Base-by-base conservation (phyloP, 2,329 filamentous ascomycete species). In the Emmonsia crescens region DNA sequence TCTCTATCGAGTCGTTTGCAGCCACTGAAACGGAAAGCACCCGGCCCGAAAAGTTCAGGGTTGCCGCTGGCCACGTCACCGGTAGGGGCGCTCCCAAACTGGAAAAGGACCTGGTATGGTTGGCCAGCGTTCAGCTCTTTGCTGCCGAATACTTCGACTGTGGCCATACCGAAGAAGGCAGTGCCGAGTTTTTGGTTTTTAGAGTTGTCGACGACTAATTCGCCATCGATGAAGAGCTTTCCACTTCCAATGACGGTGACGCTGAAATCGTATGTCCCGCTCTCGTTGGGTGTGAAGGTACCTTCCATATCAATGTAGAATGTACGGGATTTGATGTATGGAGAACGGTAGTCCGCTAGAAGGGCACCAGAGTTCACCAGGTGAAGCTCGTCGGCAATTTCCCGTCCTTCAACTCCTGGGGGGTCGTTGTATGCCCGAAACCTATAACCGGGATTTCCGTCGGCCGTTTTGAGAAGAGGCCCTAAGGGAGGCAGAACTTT, bases 281-380 rank as follows among this genome's bases (percentile, higher is more conserved):
- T 82, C 64, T 85, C 81, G 3, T 86, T 82, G 1, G 85, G 81
- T 1, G 82, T 81, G 57, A 86, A 79, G 4, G 76, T 79, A 27
- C 83, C 84, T 66, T 87, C 84, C 66, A 87, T 78, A 58, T 85
- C 82, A 36, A 82, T 82, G 62, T 84, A 87, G 79, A 81, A 87
- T 1, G 81, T 73, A 27, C 72, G 66, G 2, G 78, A 77, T 16
- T 78, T 79, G 54, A 85, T 73, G 61, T 82, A 79, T 19, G 80
- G 77, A 70, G 85, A 77, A 60, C 77, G 74, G 68, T 84, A 84
- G 69, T 82, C 81, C 70, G 82, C 79, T 12, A 83, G 71, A 62
- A 79, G 77, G 52, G 80, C 74, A 57, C 72, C 71, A 0, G 78
- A 78, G 29, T 71, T 71, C 12, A 75, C 70, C 1, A 82, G 73